Conservation (phyloP, 2,329 filamentous ascomycete genomes). For the Penicillium brasilianum region DNA sequence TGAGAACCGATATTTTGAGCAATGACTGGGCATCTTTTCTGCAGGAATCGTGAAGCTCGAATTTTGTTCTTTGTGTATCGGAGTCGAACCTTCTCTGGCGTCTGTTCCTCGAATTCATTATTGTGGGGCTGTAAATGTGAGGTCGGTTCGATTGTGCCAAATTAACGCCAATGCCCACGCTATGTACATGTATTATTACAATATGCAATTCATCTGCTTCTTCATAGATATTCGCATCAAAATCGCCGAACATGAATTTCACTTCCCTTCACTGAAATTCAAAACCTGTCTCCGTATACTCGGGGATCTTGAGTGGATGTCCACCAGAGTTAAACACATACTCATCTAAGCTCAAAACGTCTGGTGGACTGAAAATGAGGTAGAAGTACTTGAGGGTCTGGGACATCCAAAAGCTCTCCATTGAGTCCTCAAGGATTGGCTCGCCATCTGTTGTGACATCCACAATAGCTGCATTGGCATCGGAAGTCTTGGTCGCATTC, state of each 20-base stretch:
- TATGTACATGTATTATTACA: background rate
- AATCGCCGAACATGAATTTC: background rate
- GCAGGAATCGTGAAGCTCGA: background rate
- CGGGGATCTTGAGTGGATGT: slow-evolving; percentile 54
- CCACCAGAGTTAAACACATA: slow-evolving; percentile 56
- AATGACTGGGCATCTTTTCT: background rate
- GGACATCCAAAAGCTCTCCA: slow-evolving; percentile 90
- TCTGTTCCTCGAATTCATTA: background rate
- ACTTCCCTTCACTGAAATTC: background rate
- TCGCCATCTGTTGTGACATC: slow-evolving; percentile 29
- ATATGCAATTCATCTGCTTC: too few relatives aligned
- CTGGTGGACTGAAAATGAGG: slow-evolving; percentile 73
- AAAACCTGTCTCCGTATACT: background rate
- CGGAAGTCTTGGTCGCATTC: slow-evolving; percentile 66
- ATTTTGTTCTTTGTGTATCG: too few relatives aligned
- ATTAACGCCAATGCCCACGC: too few relatives aligned
- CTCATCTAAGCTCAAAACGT: slow-evolving; percentile 69
- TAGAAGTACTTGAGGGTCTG: slow-evolving; percentile 96
- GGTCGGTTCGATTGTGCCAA: too few relatives aligned
- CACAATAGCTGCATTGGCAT: slow-evolving; percentile 64
- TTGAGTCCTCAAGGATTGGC: slow-evolving; percentile 60
- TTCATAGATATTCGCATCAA: background rate
- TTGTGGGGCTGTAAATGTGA: background rate
- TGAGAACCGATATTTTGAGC: background rate
- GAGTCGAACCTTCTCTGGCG: too few relatives aligned